These are phyloP conservation scores for Pholiota microspora DNA, from an alignment of 768 basidiomycete species.

Conservation along the genomic window DNA sequence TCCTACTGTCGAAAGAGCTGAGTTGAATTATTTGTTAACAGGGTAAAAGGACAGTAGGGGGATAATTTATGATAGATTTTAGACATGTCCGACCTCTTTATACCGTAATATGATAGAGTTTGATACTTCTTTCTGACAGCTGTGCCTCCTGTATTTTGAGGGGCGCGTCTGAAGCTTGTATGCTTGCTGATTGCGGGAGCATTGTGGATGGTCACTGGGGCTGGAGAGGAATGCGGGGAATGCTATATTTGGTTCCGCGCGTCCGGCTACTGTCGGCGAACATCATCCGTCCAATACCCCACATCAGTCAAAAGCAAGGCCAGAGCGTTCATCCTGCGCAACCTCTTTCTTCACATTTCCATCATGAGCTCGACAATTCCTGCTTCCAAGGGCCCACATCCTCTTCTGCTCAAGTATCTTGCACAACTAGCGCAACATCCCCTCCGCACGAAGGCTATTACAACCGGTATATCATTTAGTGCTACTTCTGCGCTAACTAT, in stretches of 20 bases:
- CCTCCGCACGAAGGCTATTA: slow-evolving; percentile 77
- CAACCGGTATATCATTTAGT: slow-evolving; percentile 48
- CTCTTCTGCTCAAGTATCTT: slow-evolving; percentile 71
- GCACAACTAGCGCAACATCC: slow-evolving; percentile 65
- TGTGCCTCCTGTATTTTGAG: neutral
- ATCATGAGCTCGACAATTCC: slow-evolving; percentile 38
- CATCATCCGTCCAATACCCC: slow-evolving; percentile 12
- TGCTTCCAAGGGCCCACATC: slow-evolving; percentile 27
- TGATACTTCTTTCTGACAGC: slow-evolving; percentile 9
- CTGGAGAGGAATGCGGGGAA: neutral
- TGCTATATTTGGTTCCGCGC: neutral
- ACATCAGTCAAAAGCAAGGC: slow-evolving; percentile 16
- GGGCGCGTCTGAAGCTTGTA: neutral
- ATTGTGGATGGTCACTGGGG: neutral
- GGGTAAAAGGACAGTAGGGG: slow-evolving; percentile 50
- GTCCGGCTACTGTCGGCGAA: slow-evolving; percentile 17
- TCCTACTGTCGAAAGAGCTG: neutral
- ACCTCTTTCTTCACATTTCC: slow-evolving; percentile 5
- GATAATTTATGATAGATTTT: slow-evolving; percentile 14
- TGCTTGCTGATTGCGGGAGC: neutral
- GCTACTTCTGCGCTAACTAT: neutral
- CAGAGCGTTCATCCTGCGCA: neutral
- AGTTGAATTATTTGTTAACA: slow-evolving; percentile 23
- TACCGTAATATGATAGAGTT: slow-evolving; percentile 24
- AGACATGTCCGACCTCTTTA: slow-evolving; percentile 16